Percentiles rank a stretch among this genome's conserved stretches.
Conservation (phyloP, 768 basidiomycete species). For the Xerocomus potaroensis region DNA sequence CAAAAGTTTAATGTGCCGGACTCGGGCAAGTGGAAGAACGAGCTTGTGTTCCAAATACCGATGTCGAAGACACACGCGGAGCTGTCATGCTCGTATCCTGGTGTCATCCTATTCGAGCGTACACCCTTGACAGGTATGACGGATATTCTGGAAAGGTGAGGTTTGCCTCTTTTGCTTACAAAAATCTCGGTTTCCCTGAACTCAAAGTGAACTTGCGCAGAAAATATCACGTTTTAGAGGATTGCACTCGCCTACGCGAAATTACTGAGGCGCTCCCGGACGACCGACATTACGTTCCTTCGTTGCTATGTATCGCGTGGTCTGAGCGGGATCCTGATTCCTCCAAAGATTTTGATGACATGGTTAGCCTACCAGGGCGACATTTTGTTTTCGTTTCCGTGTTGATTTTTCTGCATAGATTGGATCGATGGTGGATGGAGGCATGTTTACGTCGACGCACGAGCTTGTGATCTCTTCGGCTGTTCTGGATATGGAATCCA, state of each 20-base stretch:
- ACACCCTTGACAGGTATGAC: constrained; percentile 57
- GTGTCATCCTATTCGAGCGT: constrained; percentile 71
- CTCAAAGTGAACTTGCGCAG: constrained; percentile 30
- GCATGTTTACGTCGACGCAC: constrained; percentile 37
- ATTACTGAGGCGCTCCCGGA: constrained; percentile 51
- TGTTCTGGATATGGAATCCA: constrained; percentile 55
- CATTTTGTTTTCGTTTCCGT: not conserved
- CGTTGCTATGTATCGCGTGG: constrained; percentile 62
- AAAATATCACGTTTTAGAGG: constrained; percentile 68
- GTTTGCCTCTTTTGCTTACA: constrained; percentile 8
- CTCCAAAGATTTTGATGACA: constrained; percentile 49
- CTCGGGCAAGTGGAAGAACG: constrained; percentile 60
- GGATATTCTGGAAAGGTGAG: constrained; percentile 68
- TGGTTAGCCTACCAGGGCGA: constrained; percentile 48
- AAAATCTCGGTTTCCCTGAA: not conserved
- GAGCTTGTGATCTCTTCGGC: constrained; percentile 49
- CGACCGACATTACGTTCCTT: constrained; percentile 57
- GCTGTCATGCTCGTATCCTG: constrained; percentile 40
- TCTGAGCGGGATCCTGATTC: constrained; percentile 38
- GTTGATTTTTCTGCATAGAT: constrained; percentile 37
- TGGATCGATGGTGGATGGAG: constrained; percentile 43
- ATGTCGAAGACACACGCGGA: constrained; percentile 19
- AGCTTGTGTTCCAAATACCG: constrained; percentile 60
- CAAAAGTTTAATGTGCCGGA: constrained; percentile 67
- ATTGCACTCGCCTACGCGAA: constrained; percentile 67